These are phyloP conservation scores for Xylaria intraflava DNA, from an alignment of 495 filamentous ascomycete genomes.

Conservation along the genomic window DNA sequence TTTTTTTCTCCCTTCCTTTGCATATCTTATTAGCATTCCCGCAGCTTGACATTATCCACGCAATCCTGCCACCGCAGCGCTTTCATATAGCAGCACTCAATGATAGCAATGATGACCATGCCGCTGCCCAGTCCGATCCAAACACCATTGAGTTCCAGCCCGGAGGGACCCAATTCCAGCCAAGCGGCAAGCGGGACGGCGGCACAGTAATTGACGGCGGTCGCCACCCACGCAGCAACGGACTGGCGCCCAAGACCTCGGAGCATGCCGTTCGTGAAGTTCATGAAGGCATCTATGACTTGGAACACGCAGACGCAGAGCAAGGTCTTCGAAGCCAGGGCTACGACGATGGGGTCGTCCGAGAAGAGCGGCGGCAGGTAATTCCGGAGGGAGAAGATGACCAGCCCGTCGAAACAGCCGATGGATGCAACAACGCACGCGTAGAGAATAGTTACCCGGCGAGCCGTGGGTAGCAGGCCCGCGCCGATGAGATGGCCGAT, in stretches of 20 bases:
- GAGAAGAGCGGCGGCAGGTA: conserved; percentile 33
- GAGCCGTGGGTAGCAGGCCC: conserved; percentile 25
- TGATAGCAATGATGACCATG: conserved; percentile 35
- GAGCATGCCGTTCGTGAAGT: conserved; percentile 59
- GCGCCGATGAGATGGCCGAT: conserved; percentile 60
- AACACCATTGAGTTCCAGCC: conserved; percentile 56
- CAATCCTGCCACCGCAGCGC: conserved; percentile 24
- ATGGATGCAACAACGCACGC: conserved; percentile 23
- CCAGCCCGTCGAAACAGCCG: conserved; percentile 28
- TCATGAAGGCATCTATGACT: conserved; percentile 28
- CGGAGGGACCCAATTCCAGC: conserved; percentile 50
- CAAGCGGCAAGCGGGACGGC: conserved; percentile 67
- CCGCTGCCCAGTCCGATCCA: conserved; percentile 64
- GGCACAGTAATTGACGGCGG: conserved; percentile 65
- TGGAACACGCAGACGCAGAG: conserved; percentile 38
- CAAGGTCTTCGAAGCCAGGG: conserved; percentile 22
- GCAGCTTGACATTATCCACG: conserved; percentile 19
- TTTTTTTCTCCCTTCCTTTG: background rate
- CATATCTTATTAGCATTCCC: conserved; percentile 11
- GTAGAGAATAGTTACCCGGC: conserved; percentile 25
- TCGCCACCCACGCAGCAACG: conserved; percentile 64
- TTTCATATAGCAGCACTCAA: conserved; percentile 27
- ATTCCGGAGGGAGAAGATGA: conserved; percentile 28
- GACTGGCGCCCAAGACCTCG: conserved; percentile 62
- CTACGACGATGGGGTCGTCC: conserved; percentile 25